phyloP scores from a whole-genome alignment of 805 yeast genomes.

The Hanseniaspora vineae region DNA sequence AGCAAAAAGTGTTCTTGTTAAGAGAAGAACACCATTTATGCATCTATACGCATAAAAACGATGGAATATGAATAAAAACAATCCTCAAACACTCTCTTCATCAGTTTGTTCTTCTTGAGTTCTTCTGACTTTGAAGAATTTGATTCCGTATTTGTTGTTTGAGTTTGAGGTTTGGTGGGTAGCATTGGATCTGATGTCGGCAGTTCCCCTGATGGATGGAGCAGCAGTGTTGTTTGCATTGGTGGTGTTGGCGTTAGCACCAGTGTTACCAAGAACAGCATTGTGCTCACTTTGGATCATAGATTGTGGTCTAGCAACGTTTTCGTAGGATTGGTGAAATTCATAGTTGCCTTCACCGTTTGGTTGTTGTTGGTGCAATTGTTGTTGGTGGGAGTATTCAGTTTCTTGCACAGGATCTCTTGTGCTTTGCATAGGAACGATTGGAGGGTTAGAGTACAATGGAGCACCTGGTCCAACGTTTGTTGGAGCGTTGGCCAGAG shows the following conservation, averaged over 20 bases:
- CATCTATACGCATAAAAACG: neutral
- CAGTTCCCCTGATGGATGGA: neutral
- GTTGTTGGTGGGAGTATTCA: neutral
- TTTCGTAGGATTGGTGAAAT: neutral
- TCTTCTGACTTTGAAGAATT: conserved; percentile 65
- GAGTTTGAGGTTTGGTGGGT: conserved; percentile 12
- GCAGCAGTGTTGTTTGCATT: conserved; percentile 2
- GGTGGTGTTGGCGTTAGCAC: neutral
- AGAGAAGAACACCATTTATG: neutral
- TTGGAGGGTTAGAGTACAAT: neutral
- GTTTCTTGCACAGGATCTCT: neutral
- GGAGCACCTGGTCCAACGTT: neutral
- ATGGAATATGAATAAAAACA: neutral
- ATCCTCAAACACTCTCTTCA: conserved; percentile 25
- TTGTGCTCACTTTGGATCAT: neutral
- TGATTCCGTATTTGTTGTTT: conserved; percentile 39
- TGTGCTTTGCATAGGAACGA: neutral
- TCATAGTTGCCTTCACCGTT: neutral
- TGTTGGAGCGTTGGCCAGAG: neutral
- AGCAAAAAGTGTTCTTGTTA: neutral
- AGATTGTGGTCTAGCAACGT: neutral
- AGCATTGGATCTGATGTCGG: conserved; percentile 5
- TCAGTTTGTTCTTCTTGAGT: conserved; percentile 26
- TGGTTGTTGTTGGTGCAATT: neutral
- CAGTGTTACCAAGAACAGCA: neutral